Evolutionary conservation across 208 protist species (phyloP).

Genomic region (Balamuthia mandrillaris): DNA sequence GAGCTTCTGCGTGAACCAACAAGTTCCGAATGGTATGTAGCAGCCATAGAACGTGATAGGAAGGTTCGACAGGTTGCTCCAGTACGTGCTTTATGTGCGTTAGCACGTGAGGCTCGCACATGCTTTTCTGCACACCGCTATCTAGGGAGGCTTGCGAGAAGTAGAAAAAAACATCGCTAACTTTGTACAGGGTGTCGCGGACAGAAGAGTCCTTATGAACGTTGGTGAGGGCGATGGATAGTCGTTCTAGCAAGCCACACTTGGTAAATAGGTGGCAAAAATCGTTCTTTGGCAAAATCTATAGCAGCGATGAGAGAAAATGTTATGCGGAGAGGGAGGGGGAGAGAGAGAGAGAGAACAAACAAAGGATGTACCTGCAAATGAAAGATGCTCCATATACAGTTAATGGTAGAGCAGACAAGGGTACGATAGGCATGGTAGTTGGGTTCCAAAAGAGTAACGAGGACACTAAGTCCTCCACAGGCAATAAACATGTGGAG

Average conservation of each 20-base stretch:
- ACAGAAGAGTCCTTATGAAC: constrained; percentile 10
- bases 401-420: constrained; percentile 21
- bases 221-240: constrained; percentile 34
- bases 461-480: constrained; percentile 65
- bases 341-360: background rate
- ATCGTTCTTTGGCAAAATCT: constrained; percentile 63
- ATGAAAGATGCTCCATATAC: constrained; percentile 59
- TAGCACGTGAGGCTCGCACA: constrained; percentile 5
- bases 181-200: constrained; percentile 10
- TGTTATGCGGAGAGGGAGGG: too few relatives aligned
- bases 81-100: constrained; percentile 58
- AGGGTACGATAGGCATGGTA: constrained; percentile 15
- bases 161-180: constrained; percentile 40
- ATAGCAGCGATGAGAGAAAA: too few relatives aligned
- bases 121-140: constrained; percentile 29
- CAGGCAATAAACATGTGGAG: constrained; percentile 80
- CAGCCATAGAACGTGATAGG: constrained; percentile 29
- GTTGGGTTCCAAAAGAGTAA: constrained; percentile 59
- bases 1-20: constrained; percentile 29
- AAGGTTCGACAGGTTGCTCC: constrained; percentile 37
- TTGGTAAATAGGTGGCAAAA: constrained; percentile 65
- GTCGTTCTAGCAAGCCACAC: constrained; percentile 38
- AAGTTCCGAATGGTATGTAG: constrained; percentile 25
- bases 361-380: constrained; percentile 41
- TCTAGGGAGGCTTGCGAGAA: constrained; percentile 40